These are phyloP conservation scores for Olyra latifolia DNA, from an alignment of 176 grass and related monocot genomes.

Conservation along the genomic window DNA sequence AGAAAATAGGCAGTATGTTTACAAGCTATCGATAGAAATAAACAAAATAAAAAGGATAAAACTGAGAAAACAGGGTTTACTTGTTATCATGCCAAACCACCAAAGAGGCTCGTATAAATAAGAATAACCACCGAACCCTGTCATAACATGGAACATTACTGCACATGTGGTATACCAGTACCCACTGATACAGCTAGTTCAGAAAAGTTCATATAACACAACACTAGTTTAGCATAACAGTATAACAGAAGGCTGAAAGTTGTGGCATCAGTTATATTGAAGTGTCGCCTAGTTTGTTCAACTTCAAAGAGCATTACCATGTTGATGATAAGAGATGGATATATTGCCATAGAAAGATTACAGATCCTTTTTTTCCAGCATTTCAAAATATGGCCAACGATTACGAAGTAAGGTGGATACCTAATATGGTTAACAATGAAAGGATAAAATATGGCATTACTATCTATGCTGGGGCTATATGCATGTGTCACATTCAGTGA, in stretches of 20 bases:
- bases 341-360: background rate
- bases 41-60: background rate
- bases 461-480: too few relatives aligned
- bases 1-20: background rate
- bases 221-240: background rate
- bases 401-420: background rate
- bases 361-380: background rate
- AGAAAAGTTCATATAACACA: background rate
- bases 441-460: background rate
- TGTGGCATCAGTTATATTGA: background rate
- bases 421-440: background rate
- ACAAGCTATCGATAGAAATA: constrained; percentile 7
- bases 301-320: background rate
- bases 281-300: background rate
- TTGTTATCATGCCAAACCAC: constrained; percentile 86
- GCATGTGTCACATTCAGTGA: background rate
- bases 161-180: background rate
- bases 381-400: background rate
- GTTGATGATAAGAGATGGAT: background rate
- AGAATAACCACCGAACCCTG: constrained; percentile 74
- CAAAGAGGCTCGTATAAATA: constrained; percentile 77
- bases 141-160: constrained; percentile 32
- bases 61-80: constrained; percentile 23
- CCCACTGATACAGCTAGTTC: background rate
- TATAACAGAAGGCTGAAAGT: background rate